Base-by-base conservation (phyloP, 192 early-diverging fungal genomes). In the Backusella sp. region DNA sequence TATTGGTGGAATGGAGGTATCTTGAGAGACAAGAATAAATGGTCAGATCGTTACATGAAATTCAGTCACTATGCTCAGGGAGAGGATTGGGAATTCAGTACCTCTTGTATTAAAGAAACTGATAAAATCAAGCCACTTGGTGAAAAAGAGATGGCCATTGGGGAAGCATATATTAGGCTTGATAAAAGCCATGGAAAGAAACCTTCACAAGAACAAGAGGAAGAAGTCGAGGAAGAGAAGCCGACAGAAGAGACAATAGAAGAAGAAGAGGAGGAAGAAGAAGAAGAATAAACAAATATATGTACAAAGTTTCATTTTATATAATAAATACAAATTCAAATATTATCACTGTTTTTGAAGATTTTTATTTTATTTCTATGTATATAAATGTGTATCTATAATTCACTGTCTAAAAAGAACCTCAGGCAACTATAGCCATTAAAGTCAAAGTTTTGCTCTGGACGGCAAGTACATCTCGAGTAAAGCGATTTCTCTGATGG, bases 1-100 rank as follows among this genome's bases (percentile, higher is more conserved):
- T 62, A 83, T 8, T 88, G 87, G 87, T 88, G 83, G 83, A 88
- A 88, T 37, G 87, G 85, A 19, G 87, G 83, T 37, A 42, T 88
- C 35, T 77, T 84, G 56, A 66, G 83, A 15, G 84, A 88, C 75
- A 88, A 88, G 67, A 82, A 88, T 66, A 75, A 69, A 6, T 78
- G 79, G 42, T 53, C 69, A 3, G 72, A 68, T 23, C 76, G 83
- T 19, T 80, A 86, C 37, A 73, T 87, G 14, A 65, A 72, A 36
- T 84, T 87, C 35, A 74, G 65, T 6, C 75, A 77, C 32, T 80
- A 53, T 70, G 84, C 84, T 19, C 74, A 80, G 66, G 86, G 84
- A 23, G 82, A 84, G n/a, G 41, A 68, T 11, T 87, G 86, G 86
- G 78, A 87, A 12, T 87, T 87, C 73, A 74, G 65, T 8, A 78